Evolutionary conservation across 164 flowering plant genomes (phyloP), one percentile per base, ranked within the genome.

Genomic region (Vitis rotundifolia): DNA sequence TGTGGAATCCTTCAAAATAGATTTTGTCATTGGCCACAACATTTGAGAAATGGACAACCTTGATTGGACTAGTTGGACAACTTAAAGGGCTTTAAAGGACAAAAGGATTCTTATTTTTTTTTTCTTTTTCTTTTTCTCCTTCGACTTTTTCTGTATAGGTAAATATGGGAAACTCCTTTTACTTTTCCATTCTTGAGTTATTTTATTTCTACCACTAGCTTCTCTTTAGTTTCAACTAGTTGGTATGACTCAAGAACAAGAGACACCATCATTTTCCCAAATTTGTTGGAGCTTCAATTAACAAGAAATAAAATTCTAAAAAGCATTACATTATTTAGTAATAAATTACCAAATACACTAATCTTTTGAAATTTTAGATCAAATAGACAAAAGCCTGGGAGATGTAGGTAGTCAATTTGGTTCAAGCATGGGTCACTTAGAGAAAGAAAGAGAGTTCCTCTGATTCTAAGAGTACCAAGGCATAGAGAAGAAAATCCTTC

Each of bases 41-140:
- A 59, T 78, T 92, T 31, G 92, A 90, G 88, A 88, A 89, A 66
- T 92, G 97, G 94, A 86, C 88, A 26, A 59, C 83, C 50, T 80
- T 90, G 69, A 83, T 91, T 49, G 95, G 95, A 50, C 72, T 90
- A 67, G 77, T 76, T 56, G 87, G 58, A 58, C 86, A 83, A 76
- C 92, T 89, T 7, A 88, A 90, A 71, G 95, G 95, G n/a, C 89
- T 92, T 49, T 92, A 78, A 89, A 37, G 64, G 52, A 57, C 44
- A 16, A 18, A 31, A 19, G 6, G 10, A 2, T 12, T 18, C 8
- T 26, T 0, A 13, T 56, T 44, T 29, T 8, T 2, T 67, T 22
- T 9, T 49, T 0, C 14, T 70, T 60, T 26, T 52, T 6, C 49
- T 63, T 26, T 61, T 16, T 10, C 8, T 22, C 1, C 9, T 22